A percentile compares a stretch with the other conserved stretches of the same genome.
Evolutionary conservation across 768 basidiomycete species (phyloP).

Genomic region (Boletus coccyginus): DNA sequence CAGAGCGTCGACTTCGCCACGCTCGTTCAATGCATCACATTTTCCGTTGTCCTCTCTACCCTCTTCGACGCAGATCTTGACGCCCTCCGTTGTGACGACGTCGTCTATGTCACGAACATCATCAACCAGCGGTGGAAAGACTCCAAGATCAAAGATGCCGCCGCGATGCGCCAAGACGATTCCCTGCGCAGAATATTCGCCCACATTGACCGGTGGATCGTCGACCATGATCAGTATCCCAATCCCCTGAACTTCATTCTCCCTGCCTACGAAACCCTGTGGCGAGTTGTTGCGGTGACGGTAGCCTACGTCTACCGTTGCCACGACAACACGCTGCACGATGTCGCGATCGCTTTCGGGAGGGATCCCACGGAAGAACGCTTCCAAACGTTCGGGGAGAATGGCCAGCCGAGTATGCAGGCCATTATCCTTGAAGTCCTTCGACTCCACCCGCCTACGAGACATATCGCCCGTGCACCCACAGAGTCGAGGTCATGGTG

Average conservation of each 20-base stretch:
- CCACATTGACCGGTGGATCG: slow-evolving; percentile 35
- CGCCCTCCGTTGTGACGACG: slow-evolving; percentile 31
- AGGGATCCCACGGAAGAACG: slow-evolving; percentile 21
- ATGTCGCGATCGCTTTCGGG: slow-evolving; percentile 26
- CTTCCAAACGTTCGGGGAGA: slow-evolving; percentile 16
- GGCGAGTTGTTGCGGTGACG: slow-evolving; percentile 58
- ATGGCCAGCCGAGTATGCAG: slow-evolving; percentile 19
- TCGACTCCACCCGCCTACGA: slow-evolving; percentile 28
- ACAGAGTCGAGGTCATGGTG: slow-evolving; percentile 8
- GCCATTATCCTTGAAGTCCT: slow-evolving; percentile 28
- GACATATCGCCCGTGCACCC: slow-evolving; percentile 22
- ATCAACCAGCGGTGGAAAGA: slow-evolving; percentile 36
- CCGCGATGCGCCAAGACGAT: slow-evolving; percentile 14
- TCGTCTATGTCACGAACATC: slow-evolving; percentile 36
- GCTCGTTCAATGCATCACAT: slow-evolving; percentile 43
- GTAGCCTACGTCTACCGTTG: slow-evolving; percentile 29
- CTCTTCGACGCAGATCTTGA: slow-evolving; percentile 35
- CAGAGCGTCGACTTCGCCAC: slow-evolving; percentile 30
- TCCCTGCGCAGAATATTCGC: slow-evolving; percentile 35
- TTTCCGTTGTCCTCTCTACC: slow-evolving; percentile 42
- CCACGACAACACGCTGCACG: slow-evolving; percentile 18
- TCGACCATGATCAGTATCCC: slow-evolving; percentile 20
- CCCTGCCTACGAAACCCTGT: slow-evolving; percentile 61
- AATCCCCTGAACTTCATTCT: slow-evolving; percentile 53
- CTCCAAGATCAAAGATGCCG: slow-evolving; percentile 17